Conservation (phyloP, 345 rosid species). For the Mallotus nudiflorus region DNA sequence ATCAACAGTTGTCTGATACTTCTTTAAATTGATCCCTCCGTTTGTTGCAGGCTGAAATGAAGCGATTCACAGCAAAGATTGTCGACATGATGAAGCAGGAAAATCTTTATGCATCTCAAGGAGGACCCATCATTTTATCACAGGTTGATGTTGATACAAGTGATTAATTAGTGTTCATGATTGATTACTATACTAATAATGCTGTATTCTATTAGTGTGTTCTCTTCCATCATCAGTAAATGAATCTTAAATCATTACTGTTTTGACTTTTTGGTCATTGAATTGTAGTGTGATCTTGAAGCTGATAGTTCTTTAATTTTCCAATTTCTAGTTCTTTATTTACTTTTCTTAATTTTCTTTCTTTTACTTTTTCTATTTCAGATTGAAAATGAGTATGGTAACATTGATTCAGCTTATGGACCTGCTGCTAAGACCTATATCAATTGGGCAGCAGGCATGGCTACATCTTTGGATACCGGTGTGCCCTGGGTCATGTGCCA, state of each 20-base stretch:
- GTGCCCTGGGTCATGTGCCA: slow-evolving; percentile 99
- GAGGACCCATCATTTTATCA: slow-evolving; percentile 92
- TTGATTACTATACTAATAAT: slow-evolving; percentile 4
- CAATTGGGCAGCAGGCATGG: slow-evolving; percentile 95
- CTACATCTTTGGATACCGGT: slow-evolving; percentile 76
- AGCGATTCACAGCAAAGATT: slow-evolving; percentile 80
- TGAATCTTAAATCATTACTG: slow-evolving; percentile 8
- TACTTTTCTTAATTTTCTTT: neutral
- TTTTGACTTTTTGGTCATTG: slow-evolving; percentile 13
- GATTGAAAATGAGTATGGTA: slow-evolving; percentile 99
- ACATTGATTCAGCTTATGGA: slow-evolving; percentile 65
- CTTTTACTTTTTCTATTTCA: slow-evolving; percentile 25
- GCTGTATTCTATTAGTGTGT: slow-evolving; percentile 6
- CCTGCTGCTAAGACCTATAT: slow-evolving; percentile 69
- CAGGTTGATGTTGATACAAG: slow-evolving; percentile 51
- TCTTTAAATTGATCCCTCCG: neutral
- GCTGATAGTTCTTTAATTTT: neutral
- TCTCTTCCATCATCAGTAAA: slow-evolving; percentile 9
- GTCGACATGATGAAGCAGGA: slow-evolving; percentile 89
- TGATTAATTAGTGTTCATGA: neutral
- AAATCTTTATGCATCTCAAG: slow-evolving; percentile 90
- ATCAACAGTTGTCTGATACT: slow-evolving; percentile 5
- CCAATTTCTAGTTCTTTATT: neutral
- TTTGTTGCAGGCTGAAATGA: slow-evolving; percentile 72
- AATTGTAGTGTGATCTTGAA: neutral